Evolutionary conservation across 164 flowering plant genomes (phyloP).

Genomic region (Kingdonia uniflora): DNA sequence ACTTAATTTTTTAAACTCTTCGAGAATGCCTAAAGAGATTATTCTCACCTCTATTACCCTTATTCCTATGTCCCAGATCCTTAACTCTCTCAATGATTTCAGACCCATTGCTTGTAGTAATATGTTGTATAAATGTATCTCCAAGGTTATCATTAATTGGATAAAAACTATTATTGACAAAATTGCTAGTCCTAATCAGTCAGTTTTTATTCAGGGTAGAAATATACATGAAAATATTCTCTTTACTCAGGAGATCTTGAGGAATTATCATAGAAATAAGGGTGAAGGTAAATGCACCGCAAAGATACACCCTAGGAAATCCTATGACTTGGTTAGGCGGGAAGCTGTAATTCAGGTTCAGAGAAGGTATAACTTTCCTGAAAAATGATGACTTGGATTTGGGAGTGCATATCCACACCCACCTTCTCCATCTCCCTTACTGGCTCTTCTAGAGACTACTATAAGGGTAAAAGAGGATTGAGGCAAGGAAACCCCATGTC

Average conservation of each 20-base stretch:
- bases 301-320: no score
- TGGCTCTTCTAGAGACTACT: background rate
- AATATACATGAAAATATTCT: background rate
- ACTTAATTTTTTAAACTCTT: no score
- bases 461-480: background rate
- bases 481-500: background rate
- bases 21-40: background rate
- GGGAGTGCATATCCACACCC: background rate
- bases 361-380: background rate
- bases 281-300: background rate
- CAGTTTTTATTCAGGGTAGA: no score
- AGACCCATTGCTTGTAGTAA: no score
- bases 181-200: background rate
- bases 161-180: background rate
- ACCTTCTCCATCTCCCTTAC: background rate
- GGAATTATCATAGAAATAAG: background rate
- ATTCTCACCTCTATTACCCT: background rate
- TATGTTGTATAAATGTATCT: background rate
- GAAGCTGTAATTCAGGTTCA: no score
- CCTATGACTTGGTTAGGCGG: no score
- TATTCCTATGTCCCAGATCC: no score
- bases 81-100: background rate
- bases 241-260: background rate
- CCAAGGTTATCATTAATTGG: background rate
- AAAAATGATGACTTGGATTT: background rate